Conservation (phyloP, 2,329 filamentous ascomycete species). For the Paecilomyces formosus region DNA sequence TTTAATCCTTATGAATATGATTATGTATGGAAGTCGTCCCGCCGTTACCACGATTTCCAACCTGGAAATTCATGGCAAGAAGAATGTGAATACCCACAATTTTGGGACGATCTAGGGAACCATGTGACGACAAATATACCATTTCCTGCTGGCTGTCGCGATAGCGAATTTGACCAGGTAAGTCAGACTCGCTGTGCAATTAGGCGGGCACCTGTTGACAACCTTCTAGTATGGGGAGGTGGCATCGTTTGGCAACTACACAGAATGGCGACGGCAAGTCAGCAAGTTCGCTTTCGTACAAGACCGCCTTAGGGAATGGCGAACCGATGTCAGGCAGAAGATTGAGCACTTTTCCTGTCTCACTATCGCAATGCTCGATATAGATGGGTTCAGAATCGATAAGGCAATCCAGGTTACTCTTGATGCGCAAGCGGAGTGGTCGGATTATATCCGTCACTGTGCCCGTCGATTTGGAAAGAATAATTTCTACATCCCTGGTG, state of each 20-base stretch:
- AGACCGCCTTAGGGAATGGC: slow-evolving; percentile 55
- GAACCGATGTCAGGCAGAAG: slow-evolving; percentile 46
- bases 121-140: slow-evolving; percentile 33
- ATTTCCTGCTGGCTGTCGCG: slow-evolving; percentile 44
- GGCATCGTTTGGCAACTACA: slow-evolving; percentile 50
- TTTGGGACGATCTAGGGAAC: slow-evolving; percentile 48
- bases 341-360: slow-evolving; percentile 54
- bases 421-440: slow-evolving; percentile 50
- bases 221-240: slow-evolving; percentile 46
- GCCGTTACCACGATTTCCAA: slow-evolving; percentile 48
- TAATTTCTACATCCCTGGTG: slow-evolving; percentile 55
- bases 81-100: slow-evolving; percentile 47
- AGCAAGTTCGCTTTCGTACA: slow-evolving; percentile 56
- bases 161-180: slow-evolving; percentile 50
- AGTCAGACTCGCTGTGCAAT: neutral
- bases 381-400: slow-evolving; percentile 56
- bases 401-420: slow-evolving; percentile 54
- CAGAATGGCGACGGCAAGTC: slow-evolving; percentile 52
- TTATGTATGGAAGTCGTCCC: slow-evolving; percentile 44
- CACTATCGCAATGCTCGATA: slow-evolving; percentile 48
- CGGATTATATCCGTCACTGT: slow-evolving; percentile 44
- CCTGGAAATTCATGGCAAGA: slow-evolving; percentile 43
- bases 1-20: slow-evolving; percentile 47
- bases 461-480: slow-evolving; percentile 46
- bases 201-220: neutral